Percentiles rank a stretch among this genome's conserved stretches.
phyloP scores from a whole-genome alignment of 2,329 filamentous ascomycete species.

The Apiospora koreana region DNA sequence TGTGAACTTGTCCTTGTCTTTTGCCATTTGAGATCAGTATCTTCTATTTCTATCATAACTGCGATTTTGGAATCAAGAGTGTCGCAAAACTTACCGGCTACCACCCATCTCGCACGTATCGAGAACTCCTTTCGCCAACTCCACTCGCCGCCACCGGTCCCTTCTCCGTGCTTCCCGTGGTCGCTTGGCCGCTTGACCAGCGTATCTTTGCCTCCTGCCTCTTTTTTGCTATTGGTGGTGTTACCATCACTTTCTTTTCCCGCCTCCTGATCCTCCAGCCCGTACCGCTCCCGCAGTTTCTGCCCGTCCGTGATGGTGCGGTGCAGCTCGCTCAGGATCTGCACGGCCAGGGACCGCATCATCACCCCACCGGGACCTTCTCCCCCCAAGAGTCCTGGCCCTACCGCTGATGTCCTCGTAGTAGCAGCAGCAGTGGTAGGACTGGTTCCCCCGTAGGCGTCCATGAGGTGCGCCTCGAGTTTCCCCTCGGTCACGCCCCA shows the following conservation, averaged over 20 bases:
- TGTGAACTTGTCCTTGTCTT: slow-evolving; percentile 48
- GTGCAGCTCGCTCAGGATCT: slow-evolving; percentile 45
- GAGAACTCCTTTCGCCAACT: slow-evolving; percentile 37
- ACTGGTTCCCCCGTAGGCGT: slow-evolving; percentile 23
- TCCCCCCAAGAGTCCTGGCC: background rate
- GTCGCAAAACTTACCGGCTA: slow-evolving; percentile 33
- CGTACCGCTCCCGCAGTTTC: slow-evolving; percentile 44
- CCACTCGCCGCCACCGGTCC: slow-evolving; percentile 22
- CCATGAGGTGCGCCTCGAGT: slow-evolving; percentile 43
- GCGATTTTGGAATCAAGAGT: background rate
- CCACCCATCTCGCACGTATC: slow-evolving; percentile 45
- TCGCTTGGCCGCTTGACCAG: slow-evolving; percentile 8
- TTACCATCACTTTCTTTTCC: background rate
- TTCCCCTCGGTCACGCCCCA: slow-evolving; percentile 49
- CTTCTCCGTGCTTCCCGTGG: slow-evolving; percentile 18
- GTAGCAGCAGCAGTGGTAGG: background rate
- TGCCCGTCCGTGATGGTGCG: slow-evolving; percentile 45
- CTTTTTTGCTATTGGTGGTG: slow-evolving; percentile 12
- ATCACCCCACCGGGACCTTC: slow-evolving; percentile 23
- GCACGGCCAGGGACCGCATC: slow-evolving; percentile 39
- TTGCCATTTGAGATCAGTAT: background rate
- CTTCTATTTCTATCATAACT: background rate
- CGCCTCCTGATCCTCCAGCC: slow-evolving; percentile 25
- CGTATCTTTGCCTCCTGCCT: slow-evolving; percentile 13
- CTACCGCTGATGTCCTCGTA: background rate